Percentiles rank a stretch among this genome's conserved stretches.
phyloP scores from a whole-genome alignment of 2,329 filamentous ascomycete species.

The Neopestalotiopsis sp. region DNA sequence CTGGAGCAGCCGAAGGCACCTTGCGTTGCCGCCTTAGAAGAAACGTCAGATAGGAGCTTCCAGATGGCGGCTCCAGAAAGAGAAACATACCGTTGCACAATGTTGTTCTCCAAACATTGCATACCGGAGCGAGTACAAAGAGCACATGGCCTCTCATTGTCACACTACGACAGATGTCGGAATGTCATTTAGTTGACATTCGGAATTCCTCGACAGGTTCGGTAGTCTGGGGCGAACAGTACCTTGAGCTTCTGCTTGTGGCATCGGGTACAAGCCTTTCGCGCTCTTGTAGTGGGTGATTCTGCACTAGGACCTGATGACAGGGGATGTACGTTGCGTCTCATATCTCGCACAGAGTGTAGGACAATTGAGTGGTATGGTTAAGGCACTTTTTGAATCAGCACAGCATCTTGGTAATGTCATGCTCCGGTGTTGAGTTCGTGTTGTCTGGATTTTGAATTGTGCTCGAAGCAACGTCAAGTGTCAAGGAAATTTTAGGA shows the following conservation, averaged over 20 bases:
- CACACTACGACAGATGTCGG: not conserved
- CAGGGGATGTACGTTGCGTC: too few relatives aligned
- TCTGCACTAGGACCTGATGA: too few relatives aligned
- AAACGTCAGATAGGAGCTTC: not conserved
- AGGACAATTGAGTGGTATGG: too few relatives aligned
- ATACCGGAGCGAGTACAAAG: not conserved
- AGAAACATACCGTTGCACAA: not conserved
- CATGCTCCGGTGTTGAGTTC: too few relatives aligned
- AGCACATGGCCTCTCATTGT: not conserved
- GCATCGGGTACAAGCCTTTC: not conserved
- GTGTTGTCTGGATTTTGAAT: too few relatives aligned
- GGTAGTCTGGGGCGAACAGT: not conserved
- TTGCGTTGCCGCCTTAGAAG: not conserved
- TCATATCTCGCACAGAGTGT: too few relatives aligned
- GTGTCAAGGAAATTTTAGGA: too few relatives aligned
- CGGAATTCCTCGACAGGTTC: too few relatives aligned
- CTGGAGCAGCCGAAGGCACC: not conserved
- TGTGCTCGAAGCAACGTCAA: too few relatives aligned
- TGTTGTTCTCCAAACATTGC: not conserved
- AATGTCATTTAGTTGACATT: not conserved
- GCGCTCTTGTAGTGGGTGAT: too few relatives aligned
- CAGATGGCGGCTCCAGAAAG: not conserved
- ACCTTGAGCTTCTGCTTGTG: not conserved
- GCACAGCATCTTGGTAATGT: too few relatives aligned
- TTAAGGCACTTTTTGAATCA: too few relatives aligned